phyloP scores from a whole-genome alignment of 1,284 basidiomycete genomes.

The Mycosarcoma maydis region DNA sequence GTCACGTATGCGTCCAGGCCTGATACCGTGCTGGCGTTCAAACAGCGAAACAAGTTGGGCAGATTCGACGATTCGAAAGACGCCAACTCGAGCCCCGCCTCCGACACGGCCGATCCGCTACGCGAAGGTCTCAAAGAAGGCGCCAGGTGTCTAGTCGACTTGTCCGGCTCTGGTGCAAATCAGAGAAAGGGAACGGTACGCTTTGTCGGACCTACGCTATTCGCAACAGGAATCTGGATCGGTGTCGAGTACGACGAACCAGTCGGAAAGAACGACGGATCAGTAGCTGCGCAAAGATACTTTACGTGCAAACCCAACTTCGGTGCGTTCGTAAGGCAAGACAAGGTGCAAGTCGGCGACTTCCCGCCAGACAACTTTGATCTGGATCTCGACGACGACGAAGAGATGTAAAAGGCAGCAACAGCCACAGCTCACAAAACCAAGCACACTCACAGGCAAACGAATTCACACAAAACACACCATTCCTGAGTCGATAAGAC shows the following conservation, averaged over 20 bases:
- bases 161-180: conserved; percentile 67
- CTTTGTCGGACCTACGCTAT: conserved; percentile 83
- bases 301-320: conserved; percentile 81
- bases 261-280: conserved; percentile 92
- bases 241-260: conserved; percentile 97
- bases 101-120: conserved; percentile 9
- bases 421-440: not conserved
- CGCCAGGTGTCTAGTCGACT: conserved; percentile 83
- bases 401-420: conserved; percentile 28
- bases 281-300: conserved; percentile 83
- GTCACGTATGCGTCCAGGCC: conserved; percentile 77
- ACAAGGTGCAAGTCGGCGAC: conserved; percentile 84
- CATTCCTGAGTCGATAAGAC: no score
- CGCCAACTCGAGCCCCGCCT: conserved; percentile 53
- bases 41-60: conserved; percentile 87
- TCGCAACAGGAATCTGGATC: conserved; percentile 79
- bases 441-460: not conserved
- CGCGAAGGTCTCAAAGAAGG: conserved; percentile 72
- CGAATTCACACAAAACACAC: no score
- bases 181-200: conserved; percentile 82
- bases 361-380: conserved; percentile 71
- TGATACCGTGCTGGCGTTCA: conserved; percentile 89
- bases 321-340: conserved; percentile 87
- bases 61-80: conserved; percentile 74
- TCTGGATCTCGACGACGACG: conserved; percentile 37